Conservation (phyloP, 2,329 filamentous ascomycete genomes). For the Aspergillus fischeri region DNA sequence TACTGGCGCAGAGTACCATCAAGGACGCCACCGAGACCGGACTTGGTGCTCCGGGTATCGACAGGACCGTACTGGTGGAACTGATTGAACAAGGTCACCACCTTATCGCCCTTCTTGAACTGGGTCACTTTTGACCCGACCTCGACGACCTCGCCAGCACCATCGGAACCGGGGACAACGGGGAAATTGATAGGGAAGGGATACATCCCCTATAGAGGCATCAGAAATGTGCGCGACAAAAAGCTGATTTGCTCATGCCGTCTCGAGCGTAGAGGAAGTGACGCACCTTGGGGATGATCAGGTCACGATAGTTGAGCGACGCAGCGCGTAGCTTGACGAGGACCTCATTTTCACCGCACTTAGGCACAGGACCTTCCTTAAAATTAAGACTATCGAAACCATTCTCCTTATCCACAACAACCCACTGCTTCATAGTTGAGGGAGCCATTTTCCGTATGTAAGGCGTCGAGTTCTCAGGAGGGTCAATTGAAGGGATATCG, state of each 20-base stretch:
- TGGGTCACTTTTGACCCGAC: slow-evolving; percentile 54
- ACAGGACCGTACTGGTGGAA: slow-evolving; percentile 51
- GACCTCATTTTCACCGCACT: slow-evolving; percentile 66
- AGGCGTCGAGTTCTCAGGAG: background rate
- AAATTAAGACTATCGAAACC: slow-evolving; percentile 60
- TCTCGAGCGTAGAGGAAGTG: slow-evolving; percentile 35
- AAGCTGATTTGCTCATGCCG: background rate
- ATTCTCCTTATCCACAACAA: slow-evolving; percentile 44
- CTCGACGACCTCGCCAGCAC: slow-evolving; percentile 45
- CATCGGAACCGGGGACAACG: slow-evolving; percentile 33
- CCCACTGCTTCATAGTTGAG: slow-evolving; percentile 53
- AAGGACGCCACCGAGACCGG: slow-evolving; percentile 63
- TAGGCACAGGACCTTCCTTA: slow-evolving; percentile 51
- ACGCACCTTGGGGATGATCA: slow-evolving; percentile 45
- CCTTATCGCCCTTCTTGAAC: slow-evolving; percentile 57
- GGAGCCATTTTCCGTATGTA: slow-evolving; percentile 28
- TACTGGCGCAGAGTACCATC: slow-evolving; percentile 67
- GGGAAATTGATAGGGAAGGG: slow-evolving; percentile 30
- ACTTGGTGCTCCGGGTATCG: slow-evolving; percentile 34
- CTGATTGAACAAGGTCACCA: slow-evolving; percentile 57
- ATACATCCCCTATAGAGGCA: slow-evolving; percentile 25
- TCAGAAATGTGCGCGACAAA: slow-evolving; percentile 1
- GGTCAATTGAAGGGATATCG: background rate
- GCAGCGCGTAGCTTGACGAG: slow-evolving; percentile 60
- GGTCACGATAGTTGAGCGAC: slow-evolving; percentile 49